Base-by-base conservation (phyloP, 1,284 basidiomycete genomes). In the Schizophyllum amplum region DNA sequence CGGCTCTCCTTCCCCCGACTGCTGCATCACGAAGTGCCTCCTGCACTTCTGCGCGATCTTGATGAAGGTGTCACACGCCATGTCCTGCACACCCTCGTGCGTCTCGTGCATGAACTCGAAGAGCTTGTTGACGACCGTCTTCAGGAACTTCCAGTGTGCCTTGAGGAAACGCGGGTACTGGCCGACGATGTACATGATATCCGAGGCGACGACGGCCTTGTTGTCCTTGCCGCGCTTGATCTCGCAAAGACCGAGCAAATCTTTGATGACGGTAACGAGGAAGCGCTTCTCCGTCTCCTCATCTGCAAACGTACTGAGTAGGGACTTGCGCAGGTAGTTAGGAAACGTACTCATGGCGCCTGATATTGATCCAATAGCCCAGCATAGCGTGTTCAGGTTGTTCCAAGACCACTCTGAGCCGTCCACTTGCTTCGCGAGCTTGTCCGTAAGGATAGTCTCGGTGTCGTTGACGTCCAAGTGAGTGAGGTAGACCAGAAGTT, bases 51-150 rank as follows among this genome's bases (percentile, higher is more conserved):
- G 96, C 21, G 97, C 94, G 66, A 99, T 99, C 76, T 99, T 99
- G 79, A 99, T 98, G 75, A 99, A 99, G 0, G 97, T 99, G 72
- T 99, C 97, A 72, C 97, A 99, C 52, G 97, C 97, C 97, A 99
- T 99, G 73, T 99, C 97, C 73, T 99, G 97, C 11, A 99, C 97
- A 79, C 92, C 95, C 77, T 99, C 97, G 68, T 99, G 97, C 0
- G 94, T 98, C 76, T 99, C 97, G 74, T 99, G 97, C 95, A 99
- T 99, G 71, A 99, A 99, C 72, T 99, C 97, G 72, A 99, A 99
- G 20, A 99, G 80, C 75, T 99, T 99, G 79, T 99, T 99, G 63
- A 99, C 97, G 53, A 99, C 97, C 3, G 97, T 99, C 80, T 99
- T 99, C 70, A 99, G 77, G 84, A 99, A 99, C 76, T 98, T 99